A percentile compares a stretch with the other conserved stretches of the same genome.
phyloP scores from a whole-genome alignment of 768 basidiomycete species.

The Lactifluus volemus region DNA sequence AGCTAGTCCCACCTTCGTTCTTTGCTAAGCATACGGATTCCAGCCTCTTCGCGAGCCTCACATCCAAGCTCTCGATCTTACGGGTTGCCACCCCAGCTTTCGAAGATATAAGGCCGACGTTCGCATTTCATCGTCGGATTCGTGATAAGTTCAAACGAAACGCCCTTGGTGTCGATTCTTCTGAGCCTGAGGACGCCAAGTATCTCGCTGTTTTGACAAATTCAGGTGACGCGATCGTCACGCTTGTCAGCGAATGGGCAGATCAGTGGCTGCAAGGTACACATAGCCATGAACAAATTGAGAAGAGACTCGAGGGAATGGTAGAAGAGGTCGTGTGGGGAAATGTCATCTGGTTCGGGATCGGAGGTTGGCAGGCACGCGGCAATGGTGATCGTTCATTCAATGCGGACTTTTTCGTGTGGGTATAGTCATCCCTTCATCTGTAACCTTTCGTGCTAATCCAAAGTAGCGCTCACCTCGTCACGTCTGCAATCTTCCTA shows the following conservation, averaged over 20 bases:
- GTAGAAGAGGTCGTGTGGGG: conserved; percentile 57
- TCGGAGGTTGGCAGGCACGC: conserved; percentile 40
- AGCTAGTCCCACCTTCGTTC: conserved; percentile 27
- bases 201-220: conserved; percentile 16
- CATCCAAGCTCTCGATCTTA: conserved; percentile 20
- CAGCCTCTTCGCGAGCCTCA: conserved; percentile 20
- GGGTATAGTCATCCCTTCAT: conserved; percentile 24
- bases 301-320: conserved; percentile 39
- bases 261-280: conserved; percentile 11
- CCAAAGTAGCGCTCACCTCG: conserved; percentile 45
- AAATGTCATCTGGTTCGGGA: conserved; percentile 44
- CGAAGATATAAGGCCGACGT: conserved; percentile 31
- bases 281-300: conserved; percentile 14
- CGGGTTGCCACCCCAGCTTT: conserved; percentile 13
- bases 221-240: conserved; percentile 15
- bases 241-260: conserved; percentile 21
- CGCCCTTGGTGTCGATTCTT: conserved; percentile 1
- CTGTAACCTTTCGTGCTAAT: not conserved
- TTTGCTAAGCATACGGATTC: conserved; percentile 15
- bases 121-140: conserved; percentile 48
- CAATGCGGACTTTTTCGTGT: conserved; percentile 55
- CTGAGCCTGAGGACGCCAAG: not conserved
- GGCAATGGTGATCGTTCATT: conserved; percentile 29
- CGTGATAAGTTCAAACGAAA: conserved; percentile 27
- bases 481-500: conserved; percentile 59